Base-by-base conservation (phyloP, 2,329 filamentous ascomycete genomes). In the Elsinoe australis region DNA sequence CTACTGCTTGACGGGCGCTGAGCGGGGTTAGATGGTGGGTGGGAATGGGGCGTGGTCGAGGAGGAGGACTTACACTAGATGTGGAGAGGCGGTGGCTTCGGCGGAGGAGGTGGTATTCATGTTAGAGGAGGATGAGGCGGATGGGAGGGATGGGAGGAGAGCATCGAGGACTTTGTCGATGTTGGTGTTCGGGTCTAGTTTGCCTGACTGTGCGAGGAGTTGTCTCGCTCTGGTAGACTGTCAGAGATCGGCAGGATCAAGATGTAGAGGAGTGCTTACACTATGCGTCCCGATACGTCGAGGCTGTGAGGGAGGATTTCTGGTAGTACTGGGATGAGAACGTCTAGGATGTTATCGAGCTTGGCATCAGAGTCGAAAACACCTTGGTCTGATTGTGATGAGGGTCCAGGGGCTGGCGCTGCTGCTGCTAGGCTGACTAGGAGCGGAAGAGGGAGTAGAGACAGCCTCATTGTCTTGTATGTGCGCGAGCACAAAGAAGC, bases 1-100 rank as follows among this genome's bases (percentile, higher is more conserved):
- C 46, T 33, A 41, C 32, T 22, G 46, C 50, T 32, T 44, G 39
- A 9, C 39, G 26, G 12, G 39, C 12, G 6, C 39, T 44, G 8
- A 15, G 17, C 8, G 17, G 21, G 3, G 26, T 44, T 3, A 47
- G 32, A 7, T 17, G 12, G 12, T 46, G 38, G 15, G 31, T 38
- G 2, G 31, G 26, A 15, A 8, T 10, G 17, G 26, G 6, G 19
- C n/a, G 12, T 17, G 1, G 38, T 10, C 3, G 38, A 14, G 31
- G 8, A 14, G 4, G 15, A 10, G 9, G 19, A 5, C 21, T 47
- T 17, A 36, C 29, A 24, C 19, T 18, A 44, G 39, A 21, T 19
- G 24, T 44, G 39, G 22, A 9, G 15, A 41, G 36, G 21, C 18
- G 18, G 10, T 26, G 21, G 6, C 14, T 21, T n/a, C 21, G 15